These are phyloP conservation scores for Bryoglossum gracile DNA, from an alignment of 495 filamentous ascomycete genomes.

Conservation along the genomic window DNA sequence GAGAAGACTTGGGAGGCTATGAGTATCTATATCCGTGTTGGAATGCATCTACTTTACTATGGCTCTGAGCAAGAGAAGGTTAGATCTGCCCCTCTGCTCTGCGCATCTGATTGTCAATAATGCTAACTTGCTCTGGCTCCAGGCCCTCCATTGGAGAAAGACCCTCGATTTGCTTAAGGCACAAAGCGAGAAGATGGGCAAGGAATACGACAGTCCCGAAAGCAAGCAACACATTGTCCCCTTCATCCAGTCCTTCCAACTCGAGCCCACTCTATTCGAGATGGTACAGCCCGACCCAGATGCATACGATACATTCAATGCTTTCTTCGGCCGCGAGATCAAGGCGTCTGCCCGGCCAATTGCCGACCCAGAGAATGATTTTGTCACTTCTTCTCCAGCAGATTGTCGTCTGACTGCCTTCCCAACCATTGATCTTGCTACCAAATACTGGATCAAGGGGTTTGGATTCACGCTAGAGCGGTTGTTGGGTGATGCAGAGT, in stretches of 20 bases:
- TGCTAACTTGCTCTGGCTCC: no score
- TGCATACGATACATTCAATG: conserved; percentile 33
- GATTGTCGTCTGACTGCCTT: conserved; percentile 36
- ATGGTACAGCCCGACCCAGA: conserved; percentile 31
- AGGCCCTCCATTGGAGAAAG: conserved; percentile 32
- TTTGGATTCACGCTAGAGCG: conserved; percentile 34
- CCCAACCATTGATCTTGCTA: conserved; percentile 30
- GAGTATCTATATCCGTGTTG: conserved; percentile 38
- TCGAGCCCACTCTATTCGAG: conserved; percentile 26
- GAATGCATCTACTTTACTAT: conserved; percentile 41
- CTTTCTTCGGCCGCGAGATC: conserved; percentile 41
- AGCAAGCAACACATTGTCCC: conserved; percentile 33
- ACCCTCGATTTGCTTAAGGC: conserved; percentile 29
- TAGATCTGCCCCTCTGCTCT: no score
- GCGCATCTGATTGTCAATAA: no score
- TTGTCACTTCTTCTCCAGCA: conserved; percentile 30
- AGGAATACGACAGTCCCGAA: conserved; percentile 33
- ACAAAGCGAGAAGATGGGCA: conserved; percentile 36
- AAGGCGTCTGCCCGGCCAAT: conserved; percentile 32
- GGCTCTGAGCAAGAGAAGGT: conserved; percentile 33
- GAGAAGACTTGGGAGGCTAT: conserved; percentile 34
- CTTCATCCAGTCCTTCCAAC: conserved; percentile 34
- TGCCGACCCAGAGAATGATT: conserved; percentile 27
- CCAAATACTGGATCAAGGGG: conserved; percentile 41
- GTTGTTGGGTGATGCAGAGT: conserved; percentile 29